Evolutionary conservation across 2,329 filamentous ascomycete species (phyloP), one percentile per base, ranked within the genome.

Genomic region (Trichoderma guizhouense): DNA sequence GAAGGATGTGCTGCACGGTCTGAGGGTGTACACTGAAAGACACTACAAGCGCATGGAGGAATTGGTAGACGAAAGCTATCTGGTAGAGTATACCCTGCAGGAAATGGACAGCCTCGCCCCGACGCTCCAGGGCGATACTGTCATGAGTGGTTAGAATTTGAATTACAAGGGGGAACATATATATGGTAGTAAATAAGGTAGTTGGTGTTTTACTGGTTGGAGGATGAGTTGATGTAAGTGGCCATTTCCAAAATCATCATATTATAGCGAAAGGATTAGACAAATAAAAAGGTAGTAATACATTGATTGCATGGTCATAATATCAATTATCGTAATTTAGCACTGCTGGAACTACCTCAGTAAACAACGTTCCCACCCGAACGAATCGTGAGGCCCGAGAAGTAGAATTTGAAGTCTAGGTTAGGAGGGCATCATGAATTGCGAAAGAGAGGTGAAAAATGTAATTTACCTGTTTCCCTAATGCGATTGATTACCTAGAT

Each of bases 1-100:
- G 77, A 93, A 92, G 79, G 94, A 97, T 77, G 90, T 99, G 4
- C 81, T 98, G 51, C 92, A 95, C 76, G 95, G 92, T n/a, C 85
- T 99, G 72, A 91, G 90, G 76, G 93, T 92, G 18, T 98, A 99
- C 80, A 97, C 95, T 0, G 94, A 98, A 82, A 88, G 95, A 75
- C 96, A 99, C 81, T 98, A 97, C 81, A 92, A 91, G 81, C 88
- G 95, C 69, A 88, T 96, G 76, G 95, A 97, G 80, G 95, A 97
- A 78, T 84, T 98, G 76, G 90, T 95, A 53, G 95, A 98, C 79
- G 96, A 98, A 84, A 97, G 95, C 79, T 98, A 95, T 82, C 83
- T 99, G 77, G 89, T 98, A 53, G 94, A 97, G 82, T 98, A 97
- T 87, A 97, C 95, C 74, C 84, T 98, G 74, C 88, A 91, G 78